Base-by-base conservation (phyloP, 1,284 basidiomycete species). In the Ceratobasidium sp. region DNA sequence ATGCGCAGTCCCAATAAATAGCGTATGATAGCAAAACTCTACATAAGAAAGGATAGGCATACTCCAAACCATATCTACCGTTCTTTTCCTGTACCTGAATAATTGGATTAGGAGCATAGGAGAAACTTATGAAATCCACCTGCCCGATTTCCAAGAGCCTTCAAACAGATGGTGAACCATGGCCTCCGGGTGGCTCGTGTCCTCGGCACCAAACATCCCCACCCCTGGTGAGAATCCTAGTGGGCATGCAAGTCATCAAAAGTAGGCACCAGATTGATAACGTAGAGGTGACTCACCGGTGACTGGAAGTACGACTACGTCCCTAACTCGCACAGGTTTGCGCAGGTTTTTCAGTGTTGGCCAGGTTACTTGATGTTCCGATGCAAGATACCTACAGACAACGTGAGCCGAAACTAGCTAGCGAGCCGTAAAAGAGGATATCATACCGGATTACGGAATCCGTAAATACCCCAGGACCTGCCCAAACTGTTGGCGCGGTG, bases 281-380 rank as follows among this genome's bases (percentile, higher is more conserved):
- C 17, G 71, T 66, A 19, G 29, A n/a, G 22, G 17, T 5, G 6
- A 75, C 77, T 22, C 49, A 79, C 80, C 80, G 19, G 80, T 80
- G 15, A 80, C 80, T 34, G 85, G 85, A n/a, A 86, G 79, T 9
- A 85, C 79, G 34, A 84, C 74, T 34, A 84, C 82, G 40, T 85
- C 84, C 32, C 84, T 83, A 52, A 84, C 81, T 25, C 85, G 77
- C 25, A 85, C 73, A 1, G 85, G 85, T 37, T 80, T 80, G 11
- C 82, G 74, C 37, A 84, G 77, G 11, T 81, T 81, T 52, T 83
- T 80, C 1, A 85, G 79, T 19, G 81, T 79, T 49, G 83, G 82
- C 85, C 85, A 85, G 1, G 81, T 80, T 22, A 85, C 82, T 17
- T 81, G 78, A 76, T 84, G 83, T 65, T 83, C 77, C 2, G 83